Evolutionary conservation across 1,139 yeast species (phyloP), one percentile per base, ranked within the genome.

Genomic region (Blastobotrys niveus): DNA sequence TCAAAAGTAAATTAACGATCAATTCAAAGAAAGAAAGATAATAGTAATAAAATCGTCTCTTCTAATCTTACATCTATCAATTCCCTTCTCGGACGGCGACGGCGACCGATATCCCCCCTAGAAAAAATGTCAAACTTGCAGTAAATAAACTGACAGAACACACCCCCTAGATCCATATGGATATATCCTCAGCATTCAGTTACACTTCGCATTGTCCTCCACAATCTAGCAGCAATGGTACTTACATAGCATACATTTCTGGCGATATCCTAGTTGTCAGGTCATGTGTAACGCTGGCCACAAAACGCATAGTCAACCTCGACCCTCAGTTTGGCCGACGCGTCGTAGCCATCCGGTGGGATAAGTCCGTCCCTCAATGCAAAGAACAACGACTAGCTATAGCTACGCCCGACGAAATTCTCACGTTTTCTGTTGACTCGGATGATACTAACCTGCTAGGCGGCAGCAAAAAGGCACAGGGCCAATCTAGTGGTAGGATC

Each of bases 361-460:
- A 56, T 36, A 26, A 41, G 5, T 38, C 46, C 27, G 27, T 43
- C 8, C 25, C 42, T 2, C 46, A 45, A n/a, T 37, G 43, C 29
- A 30, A 42, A 2, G 59, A 56, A 27, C 54, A 55, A 30, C 39
- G 60, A 8, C 47, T 57, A 30, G 59, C 58, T 0, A 45, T 54
- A 12, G 52, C 48, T n/a, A 40, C 47, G 8, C 24, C 30, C n/a
- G 49, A 48, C 14, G 53, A 51, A 32, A 42, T 53, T 7, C 38
- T 51, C 15, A 50, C 51, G 3, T 54, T 47, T 33, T 41, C 49
- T 2, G 41, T 56, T 14, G 51, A 45, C 20, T 32, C 27, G 18
- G 29, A 30, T 12, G 14, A 15, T 4, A 5, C 22, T 8, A 24
- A n/a, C 12, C 19, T 21, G 15, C 20, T 22, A 3, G 7, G 22